Percentiles rank a stretch among this genome's conserved stretches.
These are phyloP conservation scores for Calonectria pauciramosa DNA, from an alignment of 2,329 filamentous ascomycete genomes.

Conservation along the genomic window DNA sequence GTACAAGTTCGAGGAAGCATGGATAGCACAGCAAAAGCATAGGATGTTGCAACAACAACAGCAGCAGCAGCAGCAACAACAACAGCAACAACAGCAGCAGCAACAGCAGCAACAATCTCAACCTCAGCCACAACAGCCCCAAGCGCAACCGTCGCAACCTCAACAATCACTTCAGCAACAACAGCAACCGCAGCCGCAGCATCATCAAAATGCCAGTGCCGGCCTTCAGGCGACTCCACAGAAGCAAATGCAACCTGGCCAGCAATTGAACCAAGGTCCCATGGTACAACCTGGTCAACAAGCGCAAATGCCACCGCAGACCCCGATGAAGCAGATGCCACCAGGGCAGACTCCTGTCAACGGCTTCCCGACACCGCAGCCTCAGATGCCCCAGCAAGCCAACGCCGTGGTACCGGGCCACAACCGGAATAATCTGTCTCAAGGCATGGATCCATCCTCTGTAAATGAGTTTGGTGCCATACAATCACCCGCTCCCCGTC, in stretches of 20 bases:
- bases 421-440: conserved; percentile 64
- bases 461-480: conserved; percentile 57
- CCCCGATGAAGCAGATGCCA: conserved; percentile 60
- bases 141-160: conserved; percentile 50
- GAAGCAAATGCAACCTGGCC: conserved; percentile 52
- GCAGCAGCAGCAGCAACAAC: conserved; percentile 52
- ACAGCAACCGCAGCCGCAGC: conserved; percentile 57
- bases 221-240: conserved; percentile 46
- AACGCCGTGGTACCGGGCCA: conserved; percentile 51
- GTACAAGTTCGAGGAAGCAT: conserved; percentile 80
- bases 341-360: conserved; percentile 54
- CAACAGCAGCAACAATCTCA: conserved; percentile 57
- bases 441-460: conserved; percentile 59
- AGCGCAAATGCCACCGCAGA: conserved; percentile 49
- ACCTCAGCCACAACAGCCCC: conserved; percentile 51
- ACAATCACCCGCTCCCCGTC: conserved; percentile 60
- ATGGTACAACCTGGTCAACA: conserved; percentile 51
- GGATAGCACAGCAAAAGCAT: conserved; percentile 68
- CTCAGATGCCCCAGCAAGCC: conserved; percentile 42
- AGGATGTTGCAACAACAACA: conserved; percentile 67
- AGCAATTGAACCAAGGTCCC: conserved; percentile 51
- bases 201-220: conserved; percentile 43
- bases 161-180: conserved; percentile 47
- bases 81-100: conserved; percentile 49
- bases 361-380: conserved; percentile 53